Evolutionary conservation across 2,329 filamentous ascomycete species (phyloP).

Genomic region (Hypoxylon sp.): DNA sequence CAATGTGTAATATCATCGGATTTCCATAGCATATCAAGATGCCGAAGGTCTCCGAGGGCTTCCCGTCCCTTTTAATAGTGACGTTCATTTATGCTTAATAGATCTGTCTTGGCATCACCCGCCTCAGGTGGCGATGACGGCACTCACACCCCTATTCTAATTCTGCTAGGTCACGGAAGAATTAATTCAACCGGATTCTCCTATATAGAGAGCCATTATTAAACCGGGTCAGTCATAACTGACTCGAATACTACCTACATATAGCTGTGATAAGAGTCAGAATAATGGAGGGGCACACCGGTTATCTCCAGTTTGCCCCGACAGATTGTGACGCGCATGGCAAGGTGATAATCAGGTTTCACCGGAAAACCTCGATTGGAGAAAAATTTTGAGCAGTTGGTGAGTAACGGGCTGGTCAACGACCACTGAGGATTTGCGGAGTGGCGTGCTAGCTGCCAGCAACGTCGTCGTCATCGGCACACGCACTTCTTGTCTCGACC

Average conservation of each 20-base stretch:
- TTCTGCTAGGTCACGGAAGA: conserved; percentile 1
- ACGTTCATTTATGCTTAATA: conserved; percentile 38
- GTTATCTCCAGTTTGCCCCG: background rate
- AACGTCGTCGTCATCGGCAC: conserved; percentile 34
- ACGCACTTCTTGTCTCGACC: conserved; percentile 27
- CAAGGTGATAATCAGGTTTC: conserved; percentile 5
- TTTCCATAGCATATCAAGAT: conserved; percentile 29
- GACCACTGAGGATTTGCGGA: conserved; percentile 4
- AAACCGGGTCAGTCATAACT: background rate
- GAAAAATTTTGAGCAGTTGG: background rate
- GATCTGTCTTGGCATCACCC: conserved; percentile 28
- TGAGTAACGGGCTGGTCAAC: background rate
- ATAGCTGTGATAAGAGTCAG: background rate
- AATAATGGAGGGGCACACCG: background rate
- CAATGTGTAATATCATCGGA: conserved; percentile 16
- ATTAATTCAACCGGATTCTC: background rate
- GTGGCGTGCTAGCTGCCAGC: conserved; percentile 7
- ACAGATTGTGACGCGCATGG: conserved; percentile 1
- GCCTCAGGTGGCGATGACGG: conserved; percentile 20
- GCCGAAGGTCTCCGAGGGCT: conserved; percentile 33
- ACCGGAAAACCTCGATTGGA: conserved; percentile 20
- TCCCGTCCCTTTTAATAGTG: conserved; percentile 17
- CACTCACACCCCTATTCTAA: conserved; percentile 1
- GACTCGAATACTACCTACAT: background rate
- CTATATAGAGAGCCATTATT: background rate